These are phyloP conservation scores for Corynascus novoguineensis DNA, from an alignment of 495 filamentous ascomycete genomes.

Conservation along the genomic window DNA sequence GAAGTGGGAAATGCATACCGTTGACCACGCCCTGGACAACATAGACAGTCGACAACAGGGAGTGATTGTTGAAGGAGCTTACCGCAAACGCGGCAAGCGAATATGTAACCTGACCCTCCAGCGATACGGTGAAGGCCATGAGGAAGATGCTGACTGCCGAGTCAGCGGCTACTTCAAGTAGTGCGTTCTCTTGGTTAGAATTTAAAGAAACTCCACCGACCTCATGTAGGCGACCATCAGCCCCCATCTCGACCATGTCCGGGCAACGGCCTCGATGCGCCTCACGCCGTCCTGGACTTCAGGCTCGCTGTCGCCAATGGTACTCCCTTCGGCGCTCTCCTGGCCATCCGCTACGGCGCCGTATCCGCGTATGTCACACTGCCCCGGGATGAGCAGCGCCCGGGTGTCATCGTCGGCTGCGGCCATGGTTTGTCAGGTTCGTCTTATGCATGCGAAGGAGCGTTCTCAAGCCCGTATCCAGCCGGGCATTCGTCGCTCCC, in stretches of 20 bases:
- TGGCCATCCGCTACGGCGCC: not conserved
- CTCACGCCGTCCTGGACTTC: conserved; percentile 39
- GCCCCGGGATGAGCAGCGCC: conserved; percentile 7
- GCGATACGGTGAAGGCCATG: conserved; percentile 44
- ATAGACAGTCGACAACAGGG: conserved; percentile 51
- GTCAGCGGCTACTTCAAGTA: not conserved
- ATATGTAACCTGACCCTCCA: conserved; percentile 44
- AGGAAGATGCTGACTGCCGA: conserved; percentile 27
- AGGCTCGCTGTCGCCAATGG: not conserved
- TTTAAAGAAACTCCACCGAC: too few relatives aligned
- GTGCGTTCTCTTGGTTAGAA: not conserved
- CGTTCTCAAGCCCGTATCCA: not conserved
- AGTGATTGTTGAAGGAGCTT: conserved; percentile 54
- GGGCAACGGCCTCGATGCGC: conserved; percentile 43
- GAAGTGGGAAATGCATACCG: conserved; percentile 20
- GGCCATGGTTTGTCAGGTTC: conserved; percentile 12
- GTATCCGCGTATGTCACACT: conserved; percentile 1
- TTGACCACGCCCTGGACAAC: conserved; percentile 51
- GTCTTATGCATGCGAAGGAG: not conserved
- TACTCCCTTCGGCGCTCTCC: not conserved
- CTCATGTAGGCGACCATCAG: conserved; percentile 43
- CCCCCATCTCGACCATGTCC: conserved; percentile 43
- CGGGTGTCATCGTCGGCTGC: not conserved
- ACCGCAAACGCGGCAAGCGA: conserved; percentile 42
- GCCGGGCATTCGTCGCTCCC: not conserved